A percentile compares a stretch with the other conserved stretches of the same genome.
phyloP scores from a whole-genome alignment of 2,329 filamentous ascomycete species.

The Trichoderma hamatum region DNA sequence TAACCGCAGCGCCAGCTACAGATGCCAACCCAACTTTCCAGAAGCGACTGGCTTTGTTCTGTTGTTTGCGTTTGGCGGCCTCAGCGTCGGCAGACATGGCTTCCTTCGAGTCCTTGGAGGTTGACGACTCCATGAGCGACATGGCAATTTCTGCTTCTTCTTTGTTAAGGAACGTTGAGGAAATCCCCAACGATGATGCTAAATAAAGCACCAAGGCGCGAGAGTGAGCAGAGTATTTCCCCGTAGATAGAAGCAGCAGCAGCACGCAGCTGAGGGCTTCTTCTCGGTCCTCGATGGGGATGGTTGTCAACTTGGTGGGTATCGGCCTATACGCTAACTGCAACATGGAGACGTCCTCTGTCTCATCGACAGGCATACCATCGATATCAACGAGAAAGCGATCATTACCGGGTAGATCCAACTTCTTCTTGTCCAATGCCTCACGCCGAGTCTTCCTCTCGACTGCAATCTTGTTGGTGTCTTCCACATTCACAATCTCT shows the following conservation, averaged over 20 bases:
- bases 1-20: conserved; percentile 83
- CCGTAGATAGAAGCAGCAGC: conserved; percentile 69
- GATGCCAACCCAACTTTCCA: conserved; percentile 93
- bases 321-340: conserved; percentile 58
- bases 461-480: conserved; percentile 51
- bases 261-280: conserved; percentile 71
- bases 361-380: conserved; percentile 39
- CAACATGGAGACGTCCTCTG: conserved; percentile 48
- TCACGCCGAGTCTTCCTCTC: conserved; percentile 52
- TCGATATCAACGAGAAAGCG: conserved; percentile 49
- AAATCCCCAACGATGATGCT: conserved; percentile 66
- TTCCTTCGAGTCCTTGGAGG: conserved; percentile 45
- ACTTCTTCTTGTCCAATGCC: conserved; percentile 44
- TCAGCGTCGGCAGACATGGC: conserved; percentile 75
- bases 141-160: conserved; percentile 78
- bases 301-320: conserved; percentile 56
- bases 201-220: conserved; percentile 69
- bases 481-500: conserved; percentile 62
- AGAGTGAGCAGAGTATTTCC: conserved; percentile 76
- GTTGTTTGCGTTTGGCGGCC: conserved; percentile 70
- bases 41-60: conserved; percentile 69
- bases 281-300: conserved; percentile 60
- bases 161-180: conserved; percentile 62
- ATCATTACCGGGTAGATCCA: conserved; percentile 42
- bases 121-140: conserved; percentile 69